phyloP scores from a whole-genome alignment of 1,139 yeast genomes.

The Pneumocystis jirovecii region DNA sequence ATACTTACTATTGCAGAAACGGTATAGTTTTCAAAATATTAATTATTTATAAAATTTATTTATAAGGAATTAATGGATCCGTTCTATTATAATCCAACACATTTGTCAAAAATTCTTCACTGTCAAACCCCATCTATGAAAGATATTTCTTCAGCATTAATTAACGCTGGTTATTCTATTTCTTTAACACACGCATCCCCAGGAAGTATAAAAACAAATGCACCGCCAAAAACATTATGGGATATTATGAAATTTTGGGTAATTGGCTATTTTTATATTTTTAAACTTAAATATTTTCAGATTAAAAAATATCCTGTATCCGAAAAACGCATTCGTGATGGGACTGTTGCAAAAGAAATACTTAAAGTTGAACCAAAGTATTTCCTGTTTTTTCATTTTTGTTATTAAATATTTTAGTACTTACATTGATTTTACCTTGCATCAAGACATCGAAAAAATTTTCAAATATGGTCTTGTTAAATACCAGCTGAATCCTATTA shows the following conservation, averaged over 20 bases:
- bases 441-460: slow-evolving; percentile 29
- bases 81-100: slow-evolving; percentile 71
- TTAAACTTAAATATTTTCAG: not conserved
- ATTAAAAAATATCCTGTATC: slow-evolving; percentile 33
- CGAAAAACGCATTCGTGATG: slow-evolving; percentile 29
- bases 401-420: slow-evolving; percentile 41
- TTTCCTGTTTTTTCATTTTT: slow-evolving; percentile 20
- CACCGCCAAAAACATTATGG: slow-evolving; percentile 71
- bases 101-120: slow-evolving; percentile 57
- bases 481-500: slow-evolving; percentile 80
- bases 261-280: not conserved
- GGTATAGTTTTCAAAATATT: slow-evolving; percentile 33
- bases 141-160: slow-evolving; percentile 60
- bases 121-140: slow-evolving; percentile 73
- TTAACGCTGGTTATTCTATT: slow-evolving; percentile 65
- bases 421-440: slow-evolving; percentile 26
- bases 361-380: slow-evolving; percentile 30
- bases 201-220: slow-evolving; percentile 76
- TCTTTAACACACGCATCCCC: slow-evolving; percentile 82
- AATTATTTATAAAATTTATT: not conserved
- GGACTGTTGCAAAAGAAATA: slow-evolving; percentile 51
- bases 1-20: slow-evolving; percentile 72
- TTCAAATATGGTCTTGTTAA: slow-evolving; percentile 69
- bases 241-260: slow-evolving; percentile 52
- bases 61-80: slow-evolving; percentile 29